Conservation (phyloP, 805 yeast genomes). For the Zygosaccharomyces bailii region DNA sequence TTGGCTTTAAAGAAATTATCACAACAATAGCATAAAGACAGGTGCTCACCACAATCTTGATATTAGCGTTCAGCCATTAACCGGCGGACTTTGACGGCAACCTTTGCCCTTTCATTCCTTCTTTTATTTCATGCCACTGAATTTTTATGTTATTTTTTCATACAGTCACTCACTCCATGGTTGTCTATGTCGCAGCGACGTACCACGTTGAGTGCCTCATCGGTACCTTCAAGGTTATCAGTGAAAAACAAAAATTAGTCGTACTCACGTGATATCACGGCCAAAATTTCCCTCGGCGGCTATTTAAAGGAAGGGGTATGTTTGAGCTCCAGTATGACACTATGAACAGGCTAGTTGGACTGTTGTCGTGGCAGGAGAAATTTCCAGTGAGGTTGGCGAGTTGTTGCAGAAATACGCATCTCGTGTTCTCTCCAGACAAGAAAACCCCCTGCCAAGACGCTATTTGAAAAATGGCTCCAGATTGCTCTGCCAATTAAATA, state of each 20-base stretch:
- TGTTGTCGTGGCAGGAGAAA: too few species aligned
- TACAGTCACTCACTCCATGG: conserved; percentile 1
- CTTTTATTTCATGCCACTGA: background rate
- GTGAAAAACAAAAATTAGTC: background rate
- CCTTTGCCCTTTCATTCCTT: background rate
- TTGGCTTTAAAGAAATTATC: background rate
- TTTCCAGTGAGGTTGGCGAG: too few species aligned
- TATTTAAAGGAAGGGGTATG: background rate
- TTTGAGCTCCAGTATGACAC: too few species aligned
- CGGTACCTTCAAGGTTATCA: conserved; percentile 6
- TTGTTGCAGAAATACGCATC: too few species aligned
- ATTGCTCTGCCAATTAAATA: too few species aligned
- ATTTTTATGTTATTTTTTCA: conserved; percentile 3
- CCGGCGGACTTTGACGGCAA: background rate
- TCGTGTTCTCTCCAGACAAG: too few species aligned
- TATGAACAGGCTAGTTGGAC: too few species aligned
- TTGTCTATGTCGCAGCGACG: background rate
- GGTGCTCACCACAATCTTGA: background rate
- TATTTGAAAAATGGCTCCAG: too few species aligned
- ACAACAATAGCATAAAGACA: conserved; percentile 3
- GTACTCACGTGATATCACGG: background rate
- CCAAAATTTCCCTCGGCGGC: background rate
- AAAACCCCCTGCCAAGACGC: too few species aligned
- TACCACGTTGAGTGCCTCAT: background rate
- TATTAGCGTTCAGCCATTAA: background rate